Base-by-base conservation (phyloP, 257 asterid genomes). In the Pogostemon cablin region DNA sequence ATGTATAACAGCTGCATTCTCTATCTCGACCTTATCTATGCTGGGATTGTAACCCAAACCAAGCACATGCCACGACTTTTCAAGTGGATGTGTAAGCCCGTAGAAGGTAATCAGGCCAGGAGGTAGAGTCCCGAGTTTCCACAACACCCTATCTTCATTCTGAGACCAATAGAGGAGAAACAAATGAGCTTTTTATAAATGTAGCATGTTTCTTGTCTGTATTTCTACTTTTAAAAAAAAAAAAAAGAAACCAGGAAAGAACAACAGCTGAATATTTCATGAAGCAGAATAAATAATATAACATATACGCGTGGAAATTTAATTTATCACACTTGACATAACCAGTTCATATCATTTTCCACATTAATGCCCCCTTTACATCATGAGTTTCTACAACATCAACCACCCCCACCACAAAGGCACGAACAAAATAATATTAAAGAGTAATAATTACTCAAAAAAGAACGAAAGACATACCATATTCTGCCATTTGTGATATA, bases 41-140 rank as follows among this genome's bases (percentile, higher is more conserved):
- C 96, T 91, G 11, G 98, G 98, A 77, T 81, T 93, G 84, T 93
- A 93, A 68, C 99, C 99, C 80, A 95, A 82, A 65, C 99, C 96
- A 5, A 93, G 96, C 59, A 93, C 99, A 3, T 93, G 98, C 99
- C 99, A 93, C 7, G 99, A 85, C 91, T 93, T 93, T 6, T 91
- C 89, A 3, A 93, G 93, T 6, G 98, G 96, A 77, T 89, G 96
- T 4, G 98, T 93, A 5, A 93, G 95, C 72, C 96, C 96, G 9
- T 93, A 93, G 69, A 93, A 93, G 60, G 99, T 93, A 46, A 93
- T 89, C 77, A 93, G 75, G 25, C 98, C 99, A 41, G 99, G 99
- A 68, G 99, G 99, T 60, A 93, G 85, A 10, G 98, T 93, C 55
- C 98, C 99, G 66, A 93, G 98, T 86, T 93, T 93, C 98, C 99